Conservation (phyloP, 768 basidiomycete species). For the Pleurotus pulmonarius region DNA sequence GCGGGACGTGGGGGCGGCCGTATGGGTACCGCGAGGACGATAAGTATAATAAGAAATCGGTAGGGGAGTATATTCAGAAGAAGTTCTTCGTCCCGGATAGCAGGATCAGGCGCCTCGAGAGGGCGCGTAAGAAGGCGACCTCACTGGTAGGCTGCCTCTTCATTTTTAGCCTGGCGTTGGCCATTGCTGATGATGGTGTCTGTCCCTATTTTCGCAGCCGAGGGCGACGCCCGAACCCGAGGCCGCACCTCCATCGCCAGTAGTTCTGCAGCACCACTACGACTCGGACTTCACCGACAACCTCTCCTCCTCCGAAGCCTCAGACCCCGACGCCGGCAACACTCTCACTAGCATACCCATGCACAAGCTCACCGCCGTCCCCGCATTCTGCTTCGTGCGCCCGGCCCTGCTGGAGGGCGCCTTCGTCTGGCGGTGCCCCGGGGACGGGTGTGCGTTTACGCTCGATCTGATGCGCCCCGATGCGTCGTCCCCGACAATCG, state of each 20-base stretch:
- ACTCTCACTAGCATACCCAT: background rate
- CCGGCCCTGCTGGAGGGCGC: background rate
- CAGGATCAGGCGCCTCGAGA: too few relatives aligned
- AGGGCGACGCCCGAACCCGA: background rate
- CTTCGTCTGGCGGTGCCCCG: background rate
- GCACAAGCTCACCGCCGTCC: background rate
- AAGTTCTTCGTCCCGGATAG: constrained; percentile 2
- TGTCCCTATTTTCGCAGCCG: background rate
- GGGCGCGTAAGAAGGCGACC: too few relatives aligned
- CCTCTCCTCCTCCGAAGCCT: constrained; percentile 43
- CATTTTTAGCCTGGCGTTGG: background rate
- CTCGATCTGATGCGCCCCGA: background rate
- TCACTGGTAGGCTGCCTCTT: background rate
- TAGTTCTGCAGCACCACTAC: constrained; percentile 27
- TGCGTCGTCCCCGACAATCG: background rate
- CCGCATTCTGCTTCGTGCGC: background rate
- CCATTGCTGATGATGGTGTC: background rate
- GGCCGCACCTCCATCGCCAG: background rate
- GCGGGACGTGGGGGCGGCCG: constrained; percentile 29
- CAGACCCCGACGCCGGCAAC: constrained; percentile 31
- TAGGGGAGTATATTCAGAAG: background rate
- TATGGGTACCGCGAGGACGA: constrained; percentile 14
- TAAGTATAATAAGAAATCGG: background rate
- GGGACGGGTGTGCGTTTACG: background rate
- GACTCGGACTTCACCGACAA: constrained; percentile 50